phyloP scores from a whole-genome alignment of 257 asterid species.

The Solanum medicagineum region DNA sequence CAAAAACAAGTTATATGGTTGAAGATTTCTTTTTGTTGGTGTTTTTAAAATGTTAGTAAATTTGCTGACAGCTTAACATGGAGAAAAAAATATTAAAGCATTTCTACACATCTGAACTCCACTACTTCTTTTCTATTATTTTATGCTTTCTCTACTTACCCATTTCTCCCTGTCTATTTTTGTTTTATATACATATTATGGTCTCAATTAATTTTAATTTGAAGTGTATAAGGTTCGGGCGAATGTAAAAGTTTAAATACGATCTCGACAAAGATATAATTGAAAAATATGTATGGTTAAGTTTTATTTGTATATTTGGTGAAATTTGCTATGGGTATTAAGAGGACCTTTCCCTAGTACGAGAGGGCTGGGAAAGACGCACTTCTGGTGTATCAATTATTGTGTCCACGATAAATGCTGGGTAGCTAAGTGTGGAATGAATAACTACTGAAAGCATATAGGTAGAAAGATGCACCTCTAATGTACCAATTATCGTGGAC shows the following conservation, averaged over 20 bases:
- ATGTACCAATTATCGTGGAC: no score
- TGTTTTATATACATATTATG: background rate
- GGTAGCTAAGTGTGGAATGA: no score
- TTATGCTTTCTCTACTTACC: background rate
- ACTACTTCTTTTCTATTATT: conserved; percentile 6
- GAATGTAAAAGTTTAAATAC: background rate
- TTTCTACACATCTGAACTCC: conserved; percentile 14
- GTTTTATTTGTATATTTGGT: no score
- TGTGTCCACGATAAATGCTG: no score
- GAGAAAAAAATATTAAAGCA: background rate
- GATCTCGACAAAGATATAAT: no score
- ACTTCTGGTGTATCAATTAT: no score
- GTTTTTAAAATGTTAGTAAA: background rate
- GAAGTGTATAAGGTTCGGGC: fast-evolving
- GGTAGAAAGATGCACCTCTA: no score
- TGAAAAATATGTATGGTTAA: no score
- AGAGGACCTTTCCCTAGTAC: no score
- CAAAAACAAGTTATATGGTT: background rate
- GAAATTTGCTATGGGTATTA: no score
- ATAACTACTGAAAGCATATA: no score
- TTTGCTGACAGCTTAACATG: conserved; percentile 6
- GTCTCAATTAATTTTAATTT: background rate
- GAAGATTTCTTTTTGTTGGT: background rate
- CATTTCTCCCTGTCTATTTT: background rate
- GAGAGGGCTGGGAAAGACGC: no score